A percentile compares a stretch with the other conserved stretches of the same genome.
phyloP scores from a whole-genome alignment of 768 basidiomycete species.

The Leccinum subgranulosum region DNA sequence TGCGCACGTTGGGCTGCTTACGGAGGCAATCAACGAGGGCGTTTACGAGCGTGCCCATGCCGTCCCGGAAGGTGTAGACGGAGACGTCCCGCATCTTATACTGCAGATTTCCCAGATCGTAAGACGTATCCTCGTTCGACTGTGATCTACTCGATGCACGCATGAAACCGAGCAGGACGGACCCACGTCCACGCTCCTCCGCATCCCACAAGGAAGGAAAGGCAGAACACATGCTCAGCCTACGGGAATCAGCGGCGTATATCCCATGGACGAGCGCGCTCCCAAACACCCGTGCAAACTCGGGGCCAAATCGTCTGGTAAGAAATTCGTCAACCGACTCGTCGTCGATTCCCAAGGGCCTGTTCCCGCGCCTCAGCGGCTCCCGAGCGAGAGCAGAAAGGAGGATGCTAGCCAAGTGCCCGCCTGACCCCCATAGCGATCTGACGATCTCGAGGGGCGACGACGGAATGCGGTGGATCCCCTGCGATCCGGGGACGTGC shows the following conservation, averaged over 20 bases:
- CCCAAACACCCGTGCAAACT: conserved; percentile 71
- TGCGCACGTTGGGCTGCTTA: conserved; percentile 51
- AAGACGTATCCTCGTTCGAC: conserved; percentile 24
- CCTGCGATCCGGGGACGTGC: conserved; percentile 47
- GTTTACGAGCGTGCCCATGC: conserved; percentile 63
- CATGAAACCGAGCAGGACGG: conserved; percentile 61
- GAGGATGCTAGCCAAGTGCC: conserved; percentile 43
- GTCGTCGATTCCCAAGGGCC: conserved; percentile 46
- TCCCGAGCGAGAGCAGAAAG: conserved; percentile 58
- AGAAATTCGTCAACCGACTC: conserved; percentile 83
- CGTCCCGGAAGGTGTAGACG: conserved; percentile 79
- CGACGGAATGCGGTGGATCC: conserved; percentile 52
- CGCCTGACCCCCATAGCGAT: conserved; percentile 29
- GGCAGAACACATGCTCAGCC: conserved; percentile 70
- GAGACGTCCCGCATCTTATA: conserved; percentile 56
- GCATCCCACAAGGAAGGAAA: conserved; percentile 74
- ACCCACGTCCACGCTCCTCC: conserved; percentile 66
- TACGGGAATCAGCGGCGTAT: conserved; percentile 81
- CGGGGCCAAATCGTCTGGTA: conserved; percentile 64
- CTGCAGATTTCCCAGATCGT: conserved; percentile 48
- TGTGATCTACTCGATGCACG: conserved; percentile 15
- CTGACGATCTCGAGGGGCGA: conserved; percentile 36
- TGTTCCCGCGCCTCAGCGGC: conserved; percentile 47
- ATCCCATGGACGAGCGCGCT: conserved; percentile 89
- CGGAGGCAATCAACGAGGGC: conserved; percentile 50